phyloP scores from a whole-genome alignment of 202 grass and related monocot species.

The Brachypodium distachyon region DNA sequence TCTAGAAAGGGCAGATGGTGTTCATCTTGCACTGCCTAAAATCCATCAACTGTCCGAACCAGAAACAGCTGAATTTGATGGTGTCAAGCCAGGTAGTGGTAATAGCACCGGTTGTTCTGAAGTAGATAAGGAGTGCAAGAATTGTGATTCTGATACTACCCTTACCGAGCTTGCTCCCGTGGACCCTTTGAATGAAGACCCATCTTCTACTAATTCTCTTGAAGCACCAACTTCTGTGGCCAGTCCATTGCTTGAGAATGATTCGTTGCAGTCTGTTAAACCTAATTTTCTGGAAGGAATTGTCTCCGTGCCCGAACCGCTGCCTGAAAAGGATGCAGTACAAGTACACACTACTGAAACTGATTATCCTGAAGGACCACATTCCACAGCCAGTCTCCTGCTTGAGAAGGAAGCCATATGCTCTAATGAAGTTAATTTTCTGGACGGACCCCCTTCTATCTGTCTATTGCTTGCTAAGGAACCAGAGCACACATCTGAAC shows the following conservation, averaged over 20 bases:
- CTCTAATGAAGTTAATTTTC: background rate
- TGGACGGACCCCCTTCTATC: background rate
- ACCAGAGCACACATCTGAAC: background rate
- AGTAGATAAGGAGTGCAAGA: background rate
- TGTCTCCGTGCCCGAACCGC: background rate
- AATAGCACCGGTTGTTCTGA: background rate
- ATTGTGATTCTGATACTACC: background rate
- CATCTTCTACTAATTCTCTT: background rate
- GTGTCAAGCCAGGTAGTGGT: background rate
- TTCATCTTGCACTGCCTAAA: background rate
- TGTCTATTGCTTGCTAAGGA: background rate
- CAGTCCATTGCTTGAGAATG: background rate
- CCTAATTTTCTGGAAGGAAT: background rate
- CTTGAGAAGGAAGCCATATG: background rate
- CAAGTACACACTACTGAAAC: too few relatives aligned
- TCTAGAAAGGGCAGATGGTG: background rate
- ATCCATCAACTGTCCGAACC: background rate
- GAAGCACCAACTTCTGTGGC: background rate
- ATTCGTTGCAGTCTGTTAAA: background rate
- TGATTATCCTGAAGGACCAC: background rate
- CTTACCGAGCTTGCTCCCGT: background rate
- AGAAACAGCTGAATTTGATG: slow-evolving; percentile 26
- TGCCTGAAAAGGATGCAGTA: background rate
- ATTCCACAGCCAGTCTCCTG: background rate
- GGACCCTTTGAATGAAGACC: background rate